phyloP scores from a whole-genome alignment of 257 asterid genomes.

The Solanum dulcamara region DNA sequence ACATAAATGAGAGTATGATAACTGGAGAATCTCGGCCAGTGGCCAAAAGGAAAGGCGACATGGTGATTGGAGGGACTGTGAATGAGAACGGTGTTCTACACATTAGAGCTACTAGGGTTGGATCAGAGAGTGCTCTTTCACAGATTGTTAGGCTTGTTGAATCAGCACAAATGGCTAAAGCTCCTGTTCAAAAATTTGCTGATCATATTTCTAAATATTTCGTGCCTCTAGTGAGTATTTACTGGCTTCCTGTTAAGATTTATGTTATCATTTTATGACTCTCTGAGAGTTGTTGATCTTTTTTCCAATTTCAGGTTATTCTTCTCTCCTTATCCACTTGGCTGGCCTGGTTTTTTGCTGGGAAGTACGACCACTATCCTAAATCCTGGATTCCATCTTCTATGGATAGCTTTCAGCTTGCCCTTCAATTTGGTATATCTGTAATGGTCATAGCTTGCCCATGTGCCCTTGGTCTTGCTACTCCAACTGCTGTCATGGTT shows the following conservation, averaged over 20 bases:
- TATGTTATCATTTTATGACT: neutral
- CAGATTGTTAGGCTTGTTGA: constrained; percentile 49
- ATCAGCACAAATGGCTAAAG: constrained; percentile 59
- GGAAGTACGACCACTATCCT: constrained; percentile 15
- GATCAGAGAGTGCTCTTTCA: constrained; percentile 62
- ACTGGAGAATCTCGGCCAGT: constrained; percentile 63
- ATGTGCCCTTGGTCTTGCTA: constrained; percentile 43
- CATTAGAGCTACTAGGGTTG: constrained; percentile 51
- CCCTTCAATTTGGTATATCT: constrained; percentile 34
- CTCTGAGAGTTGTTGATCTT: neutral
- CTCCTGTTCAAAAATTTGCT: constrained; percentile 48
- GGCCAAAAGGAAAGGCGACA: constrained; percentile 45
- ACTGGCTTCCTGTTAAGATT: neutral
- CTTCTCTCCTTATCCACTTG: constrained; percentile 25
- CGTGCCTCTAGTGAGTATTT: constrained; percentile 33
- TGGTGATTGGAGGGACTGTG: constrained; percentile 68
- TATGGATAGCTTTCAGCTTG: constrained; percentile 27
- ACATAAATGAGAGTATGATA: constrained; percentile 37
- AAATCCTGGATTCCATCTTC: constrained; percentile 28
- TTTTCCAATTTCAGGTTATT: constrained; percentile 19
- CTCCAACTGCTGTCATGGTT: constrained; percentile 46
- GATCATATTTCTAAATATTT: constrained; percentile 36
- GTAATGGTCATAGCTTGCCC: constrained; percentile 47
- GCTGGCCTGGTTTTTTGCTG: constrained; percentile 33
- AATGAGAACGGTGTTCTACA: constrained; percentile 56